Evolutionary conservation across 2,329 filamentous ascomycete species (phyloP).

Genomic region (Elsinoe fawcettii): DNA sequence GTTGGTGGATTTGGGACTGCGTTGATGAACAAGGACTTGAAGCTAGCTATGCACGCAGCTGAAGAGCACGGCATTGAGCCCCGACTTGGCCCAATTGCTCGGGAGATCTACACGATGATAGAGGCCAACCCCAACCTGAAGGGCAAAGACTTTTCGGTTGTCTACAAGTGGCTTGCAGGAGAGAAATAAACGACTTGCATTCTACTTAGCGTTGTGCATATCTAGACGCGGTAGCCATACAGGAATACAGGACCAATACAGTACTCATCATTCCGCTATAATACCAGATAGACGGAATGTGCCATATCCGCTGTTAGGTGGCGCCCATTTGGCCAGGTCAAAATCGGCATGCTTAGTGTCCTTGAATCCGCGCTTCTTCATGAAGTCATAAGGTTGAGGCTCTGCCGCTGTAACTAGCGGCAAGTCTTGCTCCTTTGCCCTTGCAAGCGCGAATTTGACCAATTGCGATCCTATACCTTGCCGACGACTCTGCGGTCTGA

Average conservation of each 20-base stretch:
- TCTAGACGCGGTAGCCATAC: constrained; percentile 1
- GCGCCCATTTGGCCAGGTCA: neutral
- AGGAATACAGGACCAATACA: constrained; percentile 7
- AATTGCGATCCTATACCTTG: neutral
- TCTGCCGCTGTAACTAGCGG: neutral
- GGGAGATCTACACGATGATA: constrained; percentile 39
- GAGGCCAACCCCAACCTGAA: constrained; percentile 38
- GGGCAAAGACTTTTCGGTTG: constrained; percentile 44
- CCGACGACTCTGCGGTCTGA: neutral
- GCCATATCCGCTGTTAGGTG: neutral
- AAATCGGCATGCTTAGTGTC: neutral
- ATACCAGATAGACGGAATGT: neutral
- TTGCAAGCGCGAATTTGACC: neutral
- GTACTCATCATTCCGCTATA: neutral
- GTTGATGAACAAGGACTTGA: constrained; percentile 45
- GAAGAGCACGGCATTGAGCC: constrained; percentile 38
- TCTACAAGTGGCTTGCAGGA: constrained; percentile 42
- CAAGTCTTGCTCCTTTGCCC: neutral
- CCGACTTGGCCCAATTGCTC: constrained; percentile 39
- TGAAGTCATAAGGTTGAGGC: neutral
- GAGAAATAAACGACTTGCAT: constrained; percentile 24
- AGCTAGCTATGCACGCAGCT: constrained; percentile 40
- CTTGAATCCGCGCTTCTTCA: constrained; percentile 1
- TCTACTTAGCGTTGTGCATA: neutral
- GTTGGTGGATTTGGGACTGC: constrained; percentile 44